Evolutionary conservation across 352 stramenopile species (phyloP), one percentile per base, ranked within the genome.

Genomic region (Globisporangium echinulatum): DNA sequence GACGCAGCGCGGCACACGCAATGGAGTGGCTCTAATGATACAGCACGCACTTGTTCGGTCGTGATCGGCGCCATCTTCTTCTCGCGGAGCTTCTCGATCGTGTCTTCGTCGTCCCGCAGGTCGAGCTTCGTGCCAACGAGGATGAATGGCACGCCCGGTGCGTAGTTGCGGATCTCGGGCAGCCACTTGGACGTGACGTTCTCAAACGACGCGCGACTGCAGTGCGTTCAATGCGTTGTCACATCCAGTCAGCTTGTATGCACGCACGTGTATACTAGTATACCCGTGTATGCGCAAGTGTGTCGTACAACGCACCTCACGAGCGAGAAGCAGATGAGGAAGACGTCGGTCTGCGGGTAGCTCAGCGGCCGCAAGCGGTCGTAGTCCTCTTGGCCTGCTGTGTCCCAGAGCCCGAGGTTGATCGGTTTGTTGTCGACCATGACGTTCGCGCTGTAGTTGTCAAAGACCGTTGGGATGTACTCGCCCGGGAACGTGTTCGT

Each of bases 351-450:
- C 71, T 97, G 88, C 11, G 94, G 94, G 74, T 99, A 99, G 59
- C 87, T 97, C 49, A 99, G 72, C 53, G 94, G 93, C 39, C 96
- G 87, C 56, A 99, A 68, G 37, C 94, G 85, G 67, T 99, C 96
- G 72, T 99, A 99, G 77, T 99, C 96, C 63, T 98, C 95, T 71
- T 98, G 94, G 49, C 96, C 95, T 15, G 95, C 96, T 3, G 96
- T 99, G 85, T 99, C 96, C 96, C 96, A 99, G 14, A 99, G 77
- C 38, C 93, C 93, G 33, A 99, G 70, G 71, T 98, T 98, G 70
- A 99, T 97, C 39, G 93, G 94, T 64, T 96, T 94, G 66, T 83
- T 86, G 65, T 97, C 90, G 54, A 98, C 91, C 82, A 96, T 96
- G 43, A 97, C 87, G 57, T 96, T 96, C 42, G 89, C 88, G 59